Evolutionary conservation across 768 basidiomycete species (phyloP), one percentile per base, ranked within the genome.

Genomic region (Clavulina sp.): DNA sequence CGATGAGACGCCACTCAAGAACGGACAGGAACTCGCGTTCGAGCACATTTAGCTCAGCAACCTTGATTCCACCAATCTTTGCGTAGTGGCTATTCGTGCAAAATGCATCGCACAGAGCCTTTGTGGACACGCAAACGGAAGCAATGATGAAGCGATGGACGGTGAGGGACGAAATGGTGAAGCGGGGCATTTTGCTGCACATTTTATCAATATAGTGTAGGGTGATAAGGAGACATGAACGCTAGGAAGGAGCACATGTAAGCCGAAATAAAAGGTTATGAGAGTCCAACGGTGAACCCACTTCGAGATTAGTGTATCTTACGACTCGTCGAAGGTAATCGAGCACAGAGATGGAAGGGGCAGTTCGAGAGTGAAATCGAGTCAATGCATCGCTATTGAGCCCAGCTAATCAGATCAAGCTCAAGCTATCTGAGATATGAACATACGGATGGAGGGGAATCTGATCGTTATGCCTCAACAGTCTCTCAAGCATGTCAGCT

Each of bases 91-190:
- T 77, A 65, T 97, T 97, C 46, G 86, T 88, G 68, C 86, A 93
- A 65, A 97, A 97, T 19, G 80, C 77, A 68, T 99, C 95, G 66
- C 86, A 92, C 41, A 96, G 78, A 0, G 89, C 88, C 67, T 99
- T 97, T 69, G 80, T 84, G 56, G 87, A 83, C 54, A 91, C 87
- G 29, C 85, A 78, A 64, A 96, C 81, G 59, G 88, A 79, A 41
- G 93, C 76, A 68, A 97, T 96, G 62, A 96, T 74, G 69, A 99
- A 97, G 54, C 95, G 88, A 68, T 99, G 95, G 61, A 89, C 89
- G 23, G 93, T 97, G 60, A 97, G 78, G 33, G 91, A 93, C 33
- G 88, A 87, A 57, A 99, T 76, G 47, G 84, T 93, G 73, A 96
- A 99, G 31, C 78, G 72, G 23, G 88, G 84, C 60, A 78, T 74